phyloP scores from a whole-genome alignment of 2,329 filamentous ascomycete genomes.

The Colletotrichum sublineola region DNA sequence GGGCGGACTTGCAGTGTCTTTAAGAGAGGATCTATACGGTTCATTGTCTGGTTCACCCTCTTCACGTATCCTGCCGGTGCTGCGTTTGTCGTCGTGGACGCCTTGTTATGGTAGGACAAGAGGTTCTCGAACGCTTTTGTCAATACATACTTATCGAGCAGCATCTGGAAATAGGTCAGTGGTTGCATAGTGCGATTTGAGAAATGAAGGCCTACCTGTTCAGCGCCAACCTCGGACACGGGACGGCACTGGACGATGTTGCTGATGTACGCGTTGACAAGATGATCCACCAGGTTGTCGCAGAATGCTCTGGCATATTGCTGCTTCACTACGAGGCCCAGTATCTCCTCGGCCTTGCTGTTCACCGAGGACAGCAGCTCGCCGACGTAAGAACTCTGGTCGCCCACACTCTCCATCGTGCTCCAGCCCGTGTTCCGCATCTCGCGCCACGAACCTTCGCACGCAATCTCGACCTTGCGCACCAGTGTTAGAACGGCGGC shows the following conservation, averaged over 20 bases:
- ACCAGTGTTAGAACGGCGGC: conserved; percentile 88
- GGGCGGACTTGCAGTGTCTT: conserved; percentile 97
- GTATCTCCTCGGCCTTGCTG: conserved; percentile 77
- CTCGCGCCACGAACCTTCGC: conserved; percentile 92
- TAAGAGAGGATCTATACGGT: conserved; percentile 89
- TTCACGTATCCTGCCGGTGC: conserved; percentile 79
- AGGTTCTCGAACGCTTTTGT: conserved; percentile 83
- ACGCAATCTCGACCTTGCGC: conserved; percentile 82
- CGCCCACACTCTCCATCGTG: conserved; percentile 91
- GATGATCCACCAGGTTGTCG: conserved; percentile 92
- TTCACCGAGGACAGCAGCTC: conserved; percentile 84
- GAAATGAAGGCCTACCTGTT: conserved; percentile 72
- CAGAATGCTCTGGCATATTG: conserved; percentile 96
- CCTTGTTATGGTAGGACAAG: conserved; percentile 71
- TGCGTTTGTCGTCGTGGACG: conserved; percentile 52
- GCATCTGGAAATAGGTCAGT: conserved; percentile 73
- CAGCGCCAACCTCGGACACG: conserved; percentile 92
- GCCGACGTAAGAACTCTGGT: conserved; percentile 92
- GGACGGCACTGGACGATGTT: conserved; percentile 92
- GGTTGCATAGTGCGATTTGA: not conserved
- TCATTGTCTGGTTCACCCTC: conserved; percentile 86
- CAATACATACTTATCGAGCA: conserved; percentile 92
- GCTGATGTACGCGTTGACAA: conserved; percentile 82
- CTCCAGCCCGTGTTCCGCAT: conserved; percentile 98
- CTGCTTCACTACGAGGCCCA: conserved; percentile 85